Conservation (phyloP, 2,329 filamentous ascomycete species). For the Aspergillus fischeri region DNA sequence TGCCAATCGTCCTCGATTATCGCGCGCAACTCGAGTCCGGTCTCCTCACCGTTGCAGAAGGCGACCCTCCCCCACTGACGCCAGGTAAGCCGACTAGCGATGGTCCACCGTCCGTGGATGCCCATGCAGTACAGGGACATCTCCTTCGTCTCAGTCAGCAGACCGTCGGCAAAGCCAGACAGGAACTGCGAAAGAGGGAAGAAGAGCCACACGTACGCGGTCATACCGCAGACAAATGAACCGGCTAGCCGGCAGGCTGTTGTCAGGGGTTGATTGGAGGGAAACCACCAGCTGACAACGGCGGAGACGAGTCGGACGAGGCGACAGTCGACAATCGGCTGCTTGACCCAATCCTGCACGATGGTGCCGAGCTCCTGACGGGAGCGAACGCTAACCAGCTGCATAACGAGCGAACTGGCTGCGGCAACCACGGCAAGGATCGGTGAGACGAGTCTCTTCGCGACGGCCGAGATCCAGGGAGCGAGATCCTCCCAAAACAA, state of each 20-base stretch:
- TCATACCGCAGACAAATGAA: not conserved
- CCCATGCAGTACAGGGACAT: constrained; percentile 6
- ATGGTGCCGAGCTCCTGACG: not conserved
- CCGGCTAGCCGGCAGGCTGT: not conserved
- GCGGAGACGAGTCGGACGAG: not conserved
- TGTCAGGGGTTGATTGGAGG: constrained; percentile 3
- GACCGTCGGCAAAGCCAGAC: constrained; percentile 2
- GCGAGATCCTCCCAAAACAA: constrained; percentile 3
- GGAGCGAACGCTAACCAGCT: constrained; percentile 5
- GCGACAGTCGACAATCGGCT: not conserved
- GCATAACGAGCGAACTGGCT: constrained; percentile 1
- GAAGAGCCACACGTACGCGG: constrained; percentile 1
- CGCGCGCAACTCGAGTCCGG: constrained; percentile 6
- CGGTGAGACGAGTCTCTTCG: constrained; percentile 1
- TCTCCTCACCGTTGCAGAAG: constrained; percentile 11
- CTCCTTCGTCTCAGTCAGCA: not conserved
- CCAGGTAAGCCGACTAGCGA: not conserved
- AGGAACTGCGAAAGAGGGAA: constrained; percentile 4
- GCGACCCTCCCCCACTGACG: not conserved
- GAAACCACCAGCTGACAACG: constrained; percentile 7
- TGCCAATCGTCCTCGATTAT: constrained; percentile 4
- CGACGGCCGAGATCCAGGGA: not conserved
- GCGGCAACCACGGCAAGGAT: not conserved
- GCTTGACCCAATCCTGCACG: not conserved
- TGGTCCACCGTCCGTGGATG: not conserved